Evolutionary conservation across 2,329 filamentous ascomycete genomes (phyloP), one percentile per base, ranked within the genome.

Genomic region (Penicillium sclerotiorum): DNA sequence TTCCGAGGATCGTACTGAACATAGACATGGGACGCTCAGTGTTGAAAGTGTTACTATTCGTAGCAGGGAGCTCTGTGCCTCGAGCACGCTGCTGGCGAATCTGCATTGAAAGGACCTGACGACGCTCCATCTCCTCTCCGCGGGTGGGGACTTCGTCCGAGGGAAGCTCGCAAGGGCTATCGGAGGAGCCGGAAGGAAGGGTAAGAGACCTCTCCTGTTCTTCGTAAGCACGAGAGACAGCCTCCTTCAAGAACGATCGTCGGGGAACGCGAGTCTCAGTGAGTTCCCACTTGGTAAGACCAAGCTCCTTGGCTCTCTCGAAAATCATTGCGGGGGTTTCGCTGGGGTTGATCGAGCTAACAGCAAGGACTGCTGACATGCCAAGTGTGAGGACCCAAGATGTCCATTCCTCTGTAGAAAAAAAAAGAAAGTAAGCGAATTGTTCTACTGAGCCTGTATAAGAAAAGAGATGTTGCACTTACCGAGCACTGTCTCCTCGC

Each of bases 341-440:
- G 45, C 66, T 70, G 33, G 62, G 69, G 44, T 67, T 70, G 45
- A 69, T 63, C 55, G 48, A 77, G 45, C 67, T 75, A 50, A 86
- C 74, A 7, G 77, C 73, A 12, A 85, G 69, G 9, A 85, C 73
- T 1, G 78, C 77, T 7, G 77, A 75, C 8, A 80, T 81, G 5
- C 83, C 84, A 13, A 84, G 73, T 0, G 81, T 84, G 27, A 85
- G 70, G 22, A 86, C 68, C 59, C 84, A 81, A 45, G 76, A 76
- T 15, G 78, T 80, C 83, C 83, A 87, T 63, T 85, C 81, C 60
- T 84, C 80, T 80, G 50, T 47, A 50, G n/a, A n/a, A n/a, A 3
- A 45, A 63, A 52, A 65, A n/a, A 12, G 61, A 55, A 47, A 47
- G 47, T 17, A n/a, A 4, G 4, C 22, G 27, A 7, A 2, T 21